Evolutionary conservation across 1,284 basidiomycete genomes (phyloP).

Genomic region (Fomitopsis palustris): DNA sequence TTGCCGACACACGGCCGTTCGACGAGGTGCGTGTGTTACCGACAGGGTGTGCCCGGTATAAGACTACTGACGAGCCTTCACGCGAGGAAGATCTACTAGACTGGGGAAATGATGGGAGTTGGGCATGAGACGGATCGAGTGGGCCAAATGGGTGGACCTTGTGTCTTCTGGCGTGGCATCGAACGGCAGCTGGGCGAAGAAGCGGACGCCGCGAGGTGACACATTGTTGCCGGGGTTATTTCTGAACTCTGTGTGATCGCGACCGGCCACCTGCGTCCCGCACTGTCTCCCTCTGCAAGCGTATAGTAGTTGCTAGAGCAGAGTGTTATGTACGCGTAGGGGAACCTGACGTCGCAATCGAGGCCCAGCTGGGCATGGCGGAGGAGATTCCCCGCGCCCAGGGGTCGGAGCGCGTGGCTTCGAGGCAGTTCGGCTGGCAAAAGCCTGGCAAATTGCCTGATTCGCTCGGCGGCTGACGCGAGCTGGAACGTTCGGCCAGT

Average conservation of each 20-base stretch:
- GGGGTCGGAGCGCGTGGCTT: not conserved
- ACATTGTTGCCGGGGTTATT: not conserved
- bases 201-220: not conserved
- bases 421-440: not conserved
- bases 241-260: not conserved
- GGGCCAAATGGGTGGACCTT: not conserved
- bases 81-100: conserved; percentile 8
- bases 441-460: not conserved
- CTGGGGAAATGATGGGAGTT: not conserved
- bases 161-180: conserved; percentile 3
- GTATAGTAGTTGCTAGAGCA: not conserved
- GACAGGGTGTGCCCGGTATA: not conserved
- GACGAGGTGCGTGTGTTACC: conserved; percentile 73
- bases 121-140: not conserved
- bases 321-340: not conserved
- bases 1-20: conserved; percentile 93
- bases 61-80: not conserved
- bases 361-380: not conserved
- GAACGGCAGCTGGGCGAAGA: not conserved
- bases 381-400: not conserved
- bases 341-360: not conserved
- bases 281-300: not conserved
- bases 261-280: not conserved
- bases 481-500: conserved; percentile 8
- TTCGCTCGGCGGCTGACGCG: not conserved